These are phyloP conservation scores for Coemansia sp. DNA, from an alignment of 192 early-diverging fungal genomes.

Conservation along the genomic window DNA sequence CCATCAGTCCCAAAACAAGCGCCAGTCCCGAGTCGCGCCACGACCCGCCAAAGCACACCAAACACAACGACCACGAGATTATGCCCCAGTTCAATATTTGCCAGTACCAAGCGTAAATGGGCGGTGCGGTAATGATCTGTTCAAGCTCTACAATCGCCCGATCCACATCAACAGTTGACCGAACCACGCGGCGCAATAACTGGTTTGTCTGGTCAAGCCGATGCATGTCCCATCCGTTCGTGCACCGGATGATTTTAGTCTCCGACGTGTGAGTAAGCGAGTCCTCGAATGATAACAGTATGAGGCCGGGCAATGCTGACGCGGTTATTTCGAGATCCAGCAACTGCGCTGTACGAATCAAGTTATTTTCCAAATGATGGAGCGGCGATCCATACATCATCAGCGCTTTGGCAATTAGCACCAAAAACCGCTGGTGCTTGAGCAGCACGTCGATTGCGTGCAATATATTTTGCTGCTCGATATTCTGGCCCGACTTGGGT, in stretches of 20 bases:
- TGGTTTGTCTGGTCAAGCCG: constrained; percentile 63
- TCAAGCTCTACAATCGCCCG: constrained; percentile 60
- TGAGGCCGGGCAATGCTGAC: constrained; percentile 66
- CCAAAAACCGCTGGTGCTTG: constrained; percentile 64
- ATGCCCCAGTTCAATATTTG: constrained; percentile 61
- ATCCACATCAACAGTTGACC: constrained; percentile 56
- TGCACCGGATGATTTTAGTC: constrained; percentile 65
- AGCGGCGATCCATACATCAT: constrained; percentile 69
- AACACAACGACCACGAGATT: constrained; percentile 56
- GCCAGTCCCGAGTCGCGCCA: constrained; percentile 66
- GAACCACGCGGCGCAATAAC: constrained; percentile 61
- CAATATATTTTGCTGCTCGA: constrained; percentile 35
- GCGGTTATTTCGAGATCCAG: constrained; percentile 64
- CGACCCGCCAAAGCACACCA: constrained; percentile 67
- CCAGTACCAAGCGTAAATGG: constrained; percentile 59
- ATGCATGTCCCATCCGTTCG: constrained; percentile 66
- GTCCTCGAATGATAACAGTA: constrained; percentile 69
- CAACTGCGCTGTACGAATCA: constrained; percentile 56
- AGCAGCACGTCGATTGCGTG: constrained; percentile 62
- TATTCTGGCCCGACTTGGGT: neutral
- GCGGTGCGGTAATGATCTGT: constrained; percentile 51
- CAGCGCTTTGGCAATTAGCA: constrained; percentile 61
- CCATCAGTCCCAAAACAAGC: constrained; percentile 49
- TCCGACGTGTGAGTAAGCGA: constrained; percentile 71
- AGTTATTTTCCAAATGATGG: constrained; percentile 64